A percentile compares a stretch with the other conserved stretches of the same genome.
Conservation (phyloP, 345 rosid species). For the Ricinus communis region DNA sequence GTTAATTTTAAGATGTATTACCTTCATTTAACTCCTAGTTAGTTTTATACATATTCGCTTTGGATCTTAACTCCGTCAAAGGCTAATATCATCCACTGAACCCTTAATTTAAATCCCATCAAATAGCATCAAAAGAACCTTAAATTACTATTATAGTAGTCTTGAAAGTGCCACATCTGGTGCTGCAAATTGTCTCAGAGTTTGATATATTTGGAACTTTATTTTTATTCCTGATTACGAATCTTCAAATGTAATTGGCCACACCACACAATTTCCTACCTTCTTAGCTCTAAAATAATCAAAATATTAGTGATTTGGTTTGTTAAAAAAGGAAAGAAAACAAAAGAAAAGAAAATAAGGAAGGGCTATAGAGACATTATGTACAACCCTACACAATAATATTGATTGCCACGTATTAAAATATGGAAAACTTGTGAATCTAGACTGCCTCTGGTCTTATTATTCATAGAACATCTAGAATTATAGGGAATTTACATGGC, state of each 20-base stretch:
- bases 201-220: neutral
- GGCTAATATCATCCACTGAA: neutral
- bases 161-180: neutral
- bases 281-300: neutral
- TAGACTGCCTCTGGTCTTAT: neutral
- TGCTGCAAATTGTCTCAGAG: neutral
- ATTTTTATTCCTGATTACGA: neutral
- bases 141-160: neutral
- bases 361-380: too few relatives aligned
- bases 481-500: neutral
- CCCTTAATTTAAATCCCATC: neutral
- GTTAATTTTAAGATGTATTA: too few relatives aligned
- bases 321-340: neutral
- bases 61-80: too few relatives aligned
- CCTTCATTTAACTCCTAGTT: neutral
- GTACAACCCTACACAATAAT: neutral
- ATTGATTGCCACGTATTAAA: neutral
- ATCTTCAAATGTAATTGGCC: neutral
- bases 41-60: too few relatives aligned
- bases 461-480: neutral
- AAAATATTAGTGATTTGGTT: neutral
- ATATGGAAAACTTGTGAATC: neutral
- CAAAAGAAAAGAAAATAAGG: neutral
- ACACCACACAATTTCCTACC: neutral
- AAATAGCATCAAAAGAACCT: neutral